Evolutionary conservation across 2,329 filamentous ascomycete genomes (phyloP), one percentile per base, ranked within the genome.

Genomic region (Akanthomyces uredinophilus): DNA sequence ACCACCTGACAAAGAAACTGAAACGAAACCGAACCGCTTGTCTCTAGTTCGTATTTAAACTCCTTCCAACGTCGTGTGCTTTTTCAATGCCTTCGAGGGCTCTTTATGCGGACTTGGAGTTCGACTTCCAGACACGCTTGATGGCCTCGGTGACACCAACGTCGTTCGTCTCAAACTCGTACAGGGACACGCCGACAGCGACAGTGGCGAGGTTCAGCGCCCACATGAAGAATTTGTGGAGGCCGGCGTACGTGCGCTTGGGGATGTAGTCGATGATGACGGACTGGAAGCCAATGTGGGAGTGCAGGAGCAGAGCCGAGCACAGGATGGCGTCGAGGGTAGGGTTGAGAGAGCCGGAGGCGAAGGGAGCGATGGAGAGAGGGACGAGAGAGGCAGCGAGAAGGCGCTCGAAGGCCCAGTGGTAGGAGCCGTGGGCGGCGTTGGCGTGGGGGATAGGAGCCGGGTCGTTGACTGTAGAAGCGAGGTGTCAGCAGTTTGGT

Each of bases 101-200:
- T 44, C 16, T 64, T 70, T 79, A 91, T 71, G 50, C 51, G 20
- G 58, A 54, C 43, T 61, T 35, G 35, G 59, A 61, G 35, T 43
- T 55, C 24, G 95, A 94, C 71, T 83, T 91, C 95, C 95, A 99
- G 65, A 98, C 81, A 73, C 90, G 86, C 83, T 90, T 92, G 68
- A 97, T 83, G 37, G 88, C 89, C 83, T 96, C 94, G 10, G 92
- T 96, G 64, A 99, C 76, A 67, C 95, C 95, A 58, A 99, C 92
- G 69, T 99, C 95, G 73, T 97, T 98, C 37, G 95, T 99, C 87
- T 99, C 95, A 71, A 98, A 98, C 78, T 98, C 94, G 79, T 99
- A 99, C 71, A 98, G 83, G 63, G 93, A 93, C 67, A 96, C 83
- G 56, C 90, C 92, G 65, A 93, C 91, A 58, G 91, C 80, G 63